A percentile compares a stretch with the other conserved stretches of the same genome.
Conservation (phyloP, 139 green algal genomes). For the Klebsormidium nitens region DNA sequence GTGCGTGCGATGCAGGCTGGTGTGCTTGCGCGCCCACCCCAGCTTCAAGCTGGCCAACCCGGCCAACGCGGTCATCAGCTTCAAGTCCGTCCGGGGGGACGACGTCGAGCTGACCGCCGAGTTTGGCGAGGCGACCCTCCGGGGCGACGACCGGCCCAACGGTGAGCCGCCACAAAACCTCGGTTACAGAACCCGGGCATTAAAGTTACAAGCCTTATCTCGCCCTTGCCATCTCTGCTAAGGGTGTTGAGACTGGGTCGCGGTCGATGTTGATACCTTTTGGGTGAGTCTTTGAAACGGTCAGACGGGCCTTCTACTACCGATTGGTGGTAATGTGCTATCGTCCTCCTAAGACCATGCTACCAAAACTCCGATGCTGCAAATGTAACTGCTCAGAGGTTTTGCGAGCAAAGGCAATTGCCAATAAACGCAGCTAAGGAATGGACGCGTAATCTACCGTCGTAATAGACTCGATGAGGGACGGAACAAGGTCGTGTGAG, state of each 20-base stretch:
- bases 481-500: background rate
- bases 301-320: no score
- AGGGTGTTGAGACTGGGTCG: background rate
- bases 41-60: conserved; percentile 12
- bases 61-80: background rate
- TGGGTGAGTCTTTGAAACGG: no score
- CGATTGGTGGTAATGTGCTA: no score
- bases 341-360: no score
- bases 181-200: conserved; percentile 4
- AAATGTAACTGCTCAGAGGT: background rate
- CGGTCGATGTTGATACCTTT: conserved; percentile 5
- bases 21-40: conserved; percentile 12
- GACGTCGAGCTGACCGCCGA: background rate
- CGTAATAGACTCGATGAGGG: conserved; percentile 4
- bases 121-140: background rate
- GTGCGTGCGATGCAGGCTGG: no score
- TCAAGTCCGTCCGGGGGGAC: background rate
- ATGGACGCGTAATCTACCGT: no score
- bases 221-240: conserved; percentile 1
- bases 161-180: background rate
- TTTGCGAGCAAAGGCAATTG: background rate
- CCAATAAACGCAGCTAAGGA: background rate
- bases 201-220: background rate
- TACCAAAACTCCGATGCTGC: background rate
- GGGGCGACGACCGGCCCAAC: background rate